These are phyloP conservation scores for Nothophytophthora sp. DNA, from an alignment of 352 stramenopile species.

Conservation along the genomic window DNA sequence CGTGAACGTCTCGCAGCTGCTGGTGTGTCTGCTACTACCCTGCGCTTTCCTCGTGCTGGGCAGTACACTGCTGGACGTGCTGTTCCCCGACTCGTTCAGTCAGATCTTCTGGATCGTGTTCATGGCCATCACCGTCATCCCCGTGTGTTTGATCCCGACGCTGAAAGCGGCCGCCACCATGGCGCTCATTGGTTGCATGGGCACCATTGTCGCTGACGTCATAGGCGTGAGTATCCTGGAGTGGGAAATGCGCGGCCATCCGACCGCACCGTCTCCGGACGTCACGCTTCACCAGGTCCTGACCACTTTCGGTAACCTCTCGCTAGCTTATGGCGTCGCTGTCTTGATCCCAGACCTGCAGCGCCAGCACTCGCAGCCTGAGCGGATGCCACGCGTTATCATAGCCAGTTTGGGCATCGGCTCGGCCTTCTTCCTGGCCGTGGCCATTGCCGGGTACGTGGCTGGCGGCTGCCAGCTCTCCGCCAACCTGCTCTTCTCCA, in stretches of 20 bases:
- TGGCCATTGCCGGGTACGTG: conserved; percentile 41
- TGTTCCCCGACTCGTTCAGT: conserved; percentile 56
- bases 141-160: conserved; percentile 32
- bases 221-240: conserved; percentile 25
- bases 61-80: conserved; percentile 41
- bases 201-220: conserved; percentile 35
- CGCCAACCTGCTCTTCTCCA: conserved; percentile 34
- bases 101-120: conserved; percentile 42
- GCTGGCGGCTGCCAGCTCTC: conserved; percentile 44
- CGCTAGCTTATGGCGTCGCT: conserved; percentile 35
- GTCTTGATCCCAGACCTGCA: conserved; percentile 34
- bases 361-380: conserved; percentile 45
- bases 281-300: conserved; percentile 35
- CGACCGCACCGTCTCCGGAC: conserved; percentile 19
- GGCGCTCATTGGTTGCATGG: conserved; percentile 29
- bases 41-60: conserved; percentile 54
- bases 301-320: conserved; percentile 35
- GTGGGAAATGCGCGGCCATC: conserved; percentile 34
- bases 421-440: conserved; percentile 39
- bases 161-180: conserved; percentile 26
- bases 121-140: conserved; percentile 33
- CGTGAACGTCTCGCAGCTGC: conserved; percentile 33
- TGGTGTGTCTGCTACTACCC: conserved; percentile 36
- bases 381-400: conserved; percentile 51
- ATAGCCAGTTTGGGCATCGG: conserved; percentile 37